Base-by-base conservation (phyloP, 352 stramenopile species). In the Saprolegnia diclina region DNA sequence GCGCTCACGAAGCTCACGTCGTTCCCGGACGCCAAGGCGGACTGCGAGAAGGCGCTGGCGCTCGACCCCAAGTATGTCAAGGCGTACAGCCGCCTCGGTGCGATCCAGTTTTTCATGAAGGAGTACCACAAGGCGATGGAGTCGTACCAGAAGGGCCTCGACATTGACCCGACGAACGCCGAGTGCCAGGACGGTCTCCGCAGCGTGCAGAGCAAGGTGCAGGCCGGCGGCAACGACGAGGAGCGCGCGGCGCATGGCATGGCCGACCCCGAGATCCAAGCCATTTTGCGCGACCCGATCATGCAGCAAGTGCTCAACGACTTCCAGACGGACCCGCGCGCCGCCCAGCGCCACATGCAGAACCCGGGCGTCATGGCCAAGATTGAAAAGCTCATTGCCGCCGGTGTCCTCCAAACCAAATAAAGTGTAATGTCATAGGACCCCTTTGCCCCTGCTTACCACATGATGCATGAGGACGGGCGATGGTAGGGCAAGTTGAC, bases 71-170 rank as follows among this genome's bases (percentile, higher is more conserved):
- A 98, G 75, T 99, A 99, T 76, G 96, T 99, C 46, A 99, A 99
- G 83, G 97, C 97, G 14, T 99, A 97, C 83, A 95, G 90, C 29
- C 95, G 97, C 45, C 97, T 99, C 74, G 97, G 96, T 21, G 97
- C 98, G 67, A 99, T 99, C 76, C 95, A 99, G 81, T 97, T 99
- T 71, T 96, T 99, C 71, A 98, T 99, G 87, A 99, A 99, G 84
- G 96, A 99, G 72, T 98, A 98, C 82, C 97, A 99, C 89, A 99
- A 99, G 81, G 96, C 96, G 18, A 87, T 98, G 55, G 92, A 99
- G 72, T 97, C 87, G 48, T 99, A 99, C 80, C 89, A 98, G 72
- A 94, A 97, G 70, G 97, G 97, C 10, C 77, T 99, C 50, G 77
- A 89, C 48, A 71, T 99, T 26, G 97, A 99, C 73, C 79, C 92